Base-by-base conservation (phyloP, 2,329 filamentous ascomycete genomes). In the Albophoma yamanashiensis region DNA sequence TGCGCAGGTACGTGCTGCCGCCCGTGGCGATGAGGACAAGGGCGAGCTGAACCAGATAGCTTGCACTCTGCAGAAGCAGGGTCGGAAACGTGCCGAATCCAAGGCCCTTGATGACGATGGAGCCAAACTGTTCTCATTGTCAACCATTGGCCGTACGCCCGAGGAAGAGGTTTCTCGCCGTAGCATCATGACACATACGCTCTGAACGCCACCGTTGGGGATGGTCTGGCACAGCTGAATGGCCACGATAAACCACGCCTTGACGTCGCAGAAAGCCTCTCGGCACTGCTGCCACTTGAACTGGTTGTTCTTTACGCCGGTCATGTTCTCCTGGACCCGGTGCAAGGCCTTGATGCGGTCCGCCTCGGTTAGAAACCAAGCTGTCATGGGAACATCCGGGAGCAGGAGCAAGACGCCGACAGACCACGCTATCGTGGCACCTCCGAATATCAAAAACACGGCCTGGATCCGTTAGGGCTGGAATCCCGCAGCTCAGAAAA, bases 291-390 rank as follows among this genome's bases (percentile, higher is more conserved):
- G 38, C 62, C 67, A 66, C 56, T 69, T 67, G 36, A 67, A 64
- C 25, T 62, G 56, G 52, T 65, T 42, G 58, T 67, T 73, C 61
- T 71, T 69, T 27, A 74, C 69, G 7, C 72, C 71, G 1, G 73
- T 75, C 65, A 69, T 69, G 63, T 74, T 72, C 6, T 65, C 65
- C 40, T 68, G 63, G 25, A 74, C 67, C 0, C 73, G 67, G 47
- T 68, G 60, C 8, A 73, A 58, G 6, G 71, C 72, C 34, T 70
- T 68, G 15, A 61, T 60, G 1, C 68, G 66, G 52, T 75, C 72
- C 20, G 65, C 59, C 7, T 58, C 55, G 20, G 40, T 68, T 14
- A 73, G 61, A 20, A 71, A 68, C 63, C 67, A 66, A 1, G 70
- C 67, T 22, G 68, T 65, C 58, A 62, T 62, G 53, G 67, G 63